Percentiles rank a stretch among this genome's conserved stretches.
phyloP scores from a whole-genome alignment of 352 stramenopile genomes.

The Phytophthora pinifolia region DNA sequence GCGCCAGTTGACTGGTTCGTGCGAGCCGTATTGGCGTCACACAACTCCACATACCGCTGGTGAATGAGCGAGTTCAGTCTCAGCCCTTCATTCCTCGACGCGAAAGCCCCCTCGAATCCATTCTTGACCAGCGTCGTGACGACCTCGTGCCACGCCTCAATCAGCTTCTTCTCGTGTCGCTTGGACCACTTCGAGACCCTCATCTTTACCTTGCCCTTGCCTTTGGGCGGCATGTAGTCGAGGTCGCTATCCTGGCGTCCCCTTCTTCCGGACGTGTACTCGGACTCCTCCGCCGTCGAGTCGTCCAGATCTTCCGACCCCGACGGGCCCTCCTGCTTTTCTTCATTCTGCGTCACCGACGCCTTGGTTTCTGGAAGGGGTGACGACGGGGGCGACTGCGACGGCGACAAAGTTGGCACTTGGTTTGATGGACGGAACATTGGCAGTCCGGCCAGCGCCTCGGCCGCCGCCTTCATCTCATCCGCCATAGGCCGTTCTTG shows the following conservation, averaged over 20 bases:
- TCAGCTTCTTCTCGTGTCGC: conserved; percentile 26
- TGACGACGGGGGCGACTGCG: conserved; percentile 20
- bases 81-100: conserved; percentile 30
- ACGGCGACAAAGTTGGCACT: conserved; percentile 13
- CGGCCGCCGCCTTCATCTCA: conserved; percentile 38
- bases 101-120: conserved; percentile 24
- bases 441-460: conserved; percentile 35
- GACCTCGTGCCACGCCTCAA: conserved; percentile 37
- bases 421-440: conserved; percentile 22
- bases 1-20: conserved; percentile 36
- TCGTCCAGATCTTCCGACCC: conserved; percentile 2
- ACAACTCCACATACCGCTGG: conserved; percentile 37
- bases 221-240: conserved; percentile 28
- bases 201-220: conserved; percentile 24
- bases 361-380: conserved; percentile 2
- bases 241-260: conserved; percentile 8
- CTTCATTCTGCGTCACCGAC: neutral
- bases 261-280: conserved; percentile 8
- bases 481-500: conserved; percentile 15
- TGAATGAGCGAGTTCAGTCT: conserved; percentile 36
- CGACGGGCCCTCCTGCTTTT: conserved; percentile 8
- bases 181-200: conserved; percentile 30
- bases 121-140: conserved; percentile 23
- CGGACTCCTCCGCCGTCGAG: conserved; percentile 1
- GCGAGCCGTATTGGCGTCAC: conserved; percentile 14